Evolutionary conservation across 768 basidiomycete genomes (phyloP), one percentile per base, ranked within the genome.

Genomic region (Cystobasidium tubakii): DNA sequence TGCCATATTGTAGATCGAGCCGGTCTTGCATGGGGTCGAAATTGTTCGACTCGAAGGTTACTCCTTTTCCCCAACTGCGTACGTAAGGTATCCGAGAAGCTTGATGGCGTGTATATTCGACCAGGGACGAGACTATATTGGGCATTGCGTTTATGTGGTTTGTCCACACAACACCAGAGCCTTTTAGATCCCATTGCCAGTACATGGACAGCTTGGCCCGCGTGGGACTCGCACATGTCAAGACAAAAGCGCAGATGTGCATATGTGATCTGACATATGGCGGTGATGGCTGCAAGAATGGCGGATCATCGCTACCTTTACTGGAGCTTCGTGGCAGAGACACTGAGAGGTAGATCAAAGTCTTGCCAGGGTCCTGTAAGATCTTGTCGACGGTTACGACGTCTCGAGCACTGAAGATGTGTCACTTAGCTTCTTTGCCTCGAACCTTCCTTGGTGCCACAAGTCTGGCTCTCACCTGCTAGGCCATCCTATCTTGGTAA

Each of bases 191-290:
- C 78, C 78, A 78, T 25, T 75, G 70, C 73, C 75, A 77, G 60
- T 73, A 77, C 53, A 76, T 36, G 1, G 74, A 75, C 36, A 79
- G 44, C 25, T 76, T 73, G 4, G 70, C 67, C n/a, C 34, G 62
- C 17, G 25, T 53, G 4, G 29, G 21, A 15, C 29, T 19, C 10
- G 36, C n/a, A 19, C 65, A 79, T 34, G 36, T 79, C 72, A 9
- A 74, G 9, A 23, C 64, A 66, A 75, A 78, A 4, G 77, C 76
- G 43, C 72, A 65, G 64, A 79, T 73, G 67, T 76, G 57, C 17
- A 78, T 44, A 33, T 75, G 43, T 0, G 79, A 76, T n/a, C 79
- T 73, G 17, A 79, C 76, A 75, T 77, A 79, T 10, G 79, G 79
- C 9, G 79, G 79, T 0, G 73, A 50, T 0, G 79, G 79, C 25